Evolutionary conservation across 2,329 filamentous ascomycete genomes (phyloP).

Genomic region (Fusarium sp.): DNA sequence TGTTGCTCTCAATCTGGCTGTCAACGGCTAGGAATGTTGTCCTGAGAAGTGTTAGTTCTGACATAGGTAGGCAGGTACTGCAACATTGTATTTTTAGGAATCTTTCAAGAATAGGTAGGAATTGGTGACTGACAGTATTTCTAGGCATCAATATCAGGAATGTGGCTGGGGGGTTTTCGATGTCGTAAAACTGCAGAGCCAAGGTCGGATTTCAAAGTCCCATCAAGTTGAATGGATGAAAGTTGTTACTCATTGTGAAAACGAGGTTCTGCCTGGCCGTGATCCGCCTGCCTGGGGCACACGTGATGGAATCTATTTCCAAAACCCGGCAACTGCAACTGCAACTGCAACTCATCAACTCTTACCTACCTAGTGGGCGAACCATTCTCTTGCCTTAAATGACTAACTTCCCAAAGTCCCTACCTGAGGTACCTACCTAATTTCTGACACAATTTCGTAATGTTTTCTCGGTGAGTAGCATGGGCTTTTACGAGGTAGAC

Average conservation of each 20-base stretch:
- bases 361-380: slow-evolving; percentile 11
- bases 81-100: not conserved
- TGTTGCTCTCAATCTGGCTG: slow-evolving; percentile 2
- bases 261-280: slow-evolving; percentile 36
- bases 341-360: not conserved
- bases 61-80: no score
- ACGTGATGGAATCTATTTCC: slow-evolving; percentile 31
- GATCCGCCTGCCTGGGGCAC: slow-evolving; percentile 41
- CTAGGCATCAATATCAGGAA: slow-evolving; percentile 23
- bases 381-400: slow-evolving; percentile 32
- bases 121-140: not conserved
- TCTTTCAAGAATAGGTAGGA: not conserved
- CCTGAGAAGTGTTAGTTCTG: not conserved
- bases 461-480: slow-evolving; percentile 12
- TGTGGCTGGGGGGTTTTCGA: slow-evolving; percentile 10
- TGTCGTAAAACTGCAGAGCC: slow-evolving; percentile 3
- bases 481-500: not conserved
- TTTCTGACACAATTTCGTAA: slow-evolving; percentile 26
- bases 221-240: slow-evolving; percentile 4
- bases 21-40: slow-evolving; percentile 29
- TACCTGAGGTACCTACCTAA: not conserved
- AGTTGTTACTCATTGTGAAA: slow-evolving; percentile 14
- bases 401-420: slow-evolving; percentile 36
- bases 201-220: slow-evolving; percentile 22
- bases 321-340: slow-evolving; percentile 6